These are phyloP conservation scores for Tuctoria greenei DNA, from an alignment of 176 grass and related monocot species.

Conservation along the genomic window DNA sequence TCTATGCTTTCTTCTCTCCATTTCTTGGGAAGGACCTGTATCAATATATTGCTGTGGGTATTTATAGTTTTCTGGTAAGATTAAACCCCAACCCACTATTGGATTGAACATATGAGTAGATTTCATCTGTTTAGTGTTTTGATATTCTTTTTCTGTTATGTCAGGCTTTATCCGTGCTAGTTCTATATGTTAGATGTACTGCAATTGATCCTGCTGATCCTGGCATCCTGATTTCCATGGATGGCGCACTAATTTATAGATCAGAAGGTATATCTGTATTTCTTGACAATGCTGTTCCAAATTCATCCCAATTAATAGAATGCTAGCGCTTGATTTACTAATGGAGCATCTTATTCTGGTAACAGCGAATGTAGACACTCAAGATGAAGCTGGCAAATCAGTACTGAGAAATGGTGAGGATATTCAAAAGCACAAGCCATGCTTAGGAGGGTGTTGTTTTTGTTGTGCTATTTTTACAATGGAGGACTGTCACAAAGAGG, in stretches of 20 bases:
- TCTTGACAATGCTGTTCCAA: constrained; percentile 12
- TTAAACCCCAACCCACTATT: neutral
- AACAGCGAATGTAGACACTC: constrained; percentile 38
- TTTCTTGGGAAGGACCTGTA: constrained; percentile 76
- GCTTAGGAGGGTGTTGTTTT: constrained; percentile 63
- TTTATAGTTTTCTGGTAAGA: constrained; percentile 95
- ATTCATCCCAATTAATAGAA: constrained; percentile 32
- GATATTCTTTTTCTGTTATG: constrained; percentile 34
- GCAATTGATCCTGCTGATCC: constrained; percentile 96
- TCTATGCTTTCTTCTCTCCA: constrained; percentile 98
- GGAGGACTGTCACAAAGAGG: constrained; percentile 77
- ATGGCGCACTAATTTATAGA: constrained; percentile 62
- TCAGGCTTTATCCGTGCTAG: constrained; percentile 82
- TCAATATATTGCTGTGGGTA: constrained; percentile 61
- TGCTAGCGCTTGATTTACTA: constrained; percentile 33
- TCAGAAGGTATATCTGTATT: constrained; percentile 51
- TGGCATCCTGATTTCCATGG: constrained; percentile 73
- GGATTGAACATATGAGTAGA: neutral
- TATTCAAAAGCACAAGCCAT: constrained; percentile 43
- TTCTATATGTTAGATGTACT: constrained; percentile 89
- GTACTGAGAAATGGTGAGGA: constrained; percentile 19
- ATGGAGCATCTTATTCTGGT: constrained; percentile 34
- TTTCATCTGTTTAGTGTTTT: constrained; percentile 23
- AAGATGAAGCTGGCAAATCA: constrained; percentile 43
- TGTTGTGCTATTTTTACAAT: constrained; percentile 75